phyloP scores from a whole-genome alignment of 805 yeast species.

The Maudiozyma saulgeensis region DNA sequence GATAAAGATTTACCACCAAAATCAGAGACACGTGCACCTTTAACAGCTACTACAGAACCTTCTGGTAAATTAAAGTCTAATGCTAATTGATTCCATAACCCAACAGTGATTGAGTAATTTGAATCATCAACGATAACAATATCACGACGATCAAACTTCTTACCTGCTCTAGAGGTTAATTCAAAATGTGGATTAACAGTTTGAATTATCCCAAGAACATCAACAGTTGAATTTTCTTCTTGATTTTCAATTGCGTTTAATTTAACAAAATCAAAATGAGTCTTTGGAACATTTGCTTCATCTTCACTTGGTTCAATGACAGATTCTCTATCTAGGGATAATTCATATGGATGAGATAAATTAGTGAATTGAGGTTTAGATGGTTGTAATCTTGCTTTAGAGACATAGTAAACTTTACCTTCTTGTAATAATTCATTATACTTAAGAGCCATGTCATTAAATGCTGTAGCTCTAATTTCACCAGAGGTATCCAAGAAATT shows the following conservation, averaged over 20 bases:
- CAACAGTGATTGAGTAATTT: slow-evolving; percentile 63
- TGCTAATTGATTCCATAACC: slow-evolving; percentile 88
- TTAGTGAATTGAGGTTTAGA: slow-evolving; percentile 82
- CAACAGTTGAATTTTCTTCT: slow-evolving; percentile 66
- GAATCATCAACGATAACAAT: slow-evolving; percentile 78
- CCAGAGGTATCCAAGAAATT: slow-evolving; percentile 89
- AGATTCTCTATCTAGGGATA: slow-evolving; percentile 71
- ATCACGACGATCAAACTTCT: slow-evolving; percentile 88
- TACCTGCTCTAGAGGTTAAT: slow-evolving; percentile 82
- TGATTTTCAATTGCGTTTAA: slow-evolving; percentile 55
- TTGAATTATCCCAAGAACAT: slow-evolving; percentile 80
- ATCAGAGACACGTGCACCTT: slow-evolving; percentile 83
- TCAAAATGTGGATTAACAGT: slow-evolving; percentile 66
- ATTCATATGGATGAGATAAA: slow-evolving; percentile 81
- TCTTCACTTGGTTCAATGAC: slow-evolving; percentile 59
- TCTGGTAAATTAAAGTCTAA: slow-evolving; percentile 60
- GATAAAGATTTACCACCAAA: slow-evolving; percentile 81
- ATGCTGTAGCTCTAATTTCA: slow-evolving; percentile 92
- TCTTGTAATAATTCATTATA: slow-evolving; percentile 71
- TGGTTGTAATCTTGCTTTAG: slow-evolving; percentile 69
- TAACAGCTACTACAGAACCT: slow-evolving; percentile 83
- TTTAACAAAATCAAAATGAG: slow-evolving; percentile 66
- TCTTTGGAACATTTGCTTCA: slow-evolving; percentile 59
- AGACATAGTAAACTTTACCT: slow-evolving; percentile 78
- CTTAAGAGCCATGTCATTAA: slow-evolving; percentile 76